A percentile compares a stretch with the other conserved stretches of the same genome.
phyloP scores from a whole-genome alignment of 2,329 filamentous ascomycete species.

The Hypoxylon sp. region DNA sequence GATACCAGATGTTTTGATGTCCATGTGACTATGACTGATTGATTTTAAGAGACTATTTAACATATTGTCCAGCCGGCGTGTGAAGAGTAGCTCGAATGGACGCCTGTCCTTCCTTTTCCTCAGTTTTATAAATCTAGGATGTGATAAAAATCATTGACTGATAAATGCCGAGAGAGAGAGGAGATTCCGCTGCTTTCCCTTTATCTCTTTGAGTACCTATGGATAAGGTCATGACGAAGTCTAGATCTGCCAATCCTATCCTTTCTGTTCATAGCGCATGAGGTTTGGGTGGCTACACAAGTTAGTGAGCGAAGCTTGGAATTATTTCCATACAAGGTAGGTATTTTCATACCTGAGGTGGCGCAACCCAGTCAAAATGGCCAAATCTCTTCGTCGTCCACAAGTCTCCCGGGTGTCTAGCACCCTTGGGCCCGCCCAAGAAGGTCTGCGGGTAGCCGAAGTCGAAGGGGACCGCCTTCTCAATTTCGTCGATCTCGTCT shows the following conservation, averaged over 20 bases:
- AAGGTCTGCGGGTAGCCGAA: slow-evolving; percentile 67
- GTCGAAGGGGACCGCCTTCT: slow-evolving; percentile 64
- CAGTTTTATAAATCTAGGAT: no score
- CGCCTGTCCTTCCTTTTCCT: no score
- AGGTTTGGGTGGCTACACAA: background rate
- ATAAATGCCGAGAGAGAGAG: background rate
- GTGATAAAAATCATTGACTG: no score
- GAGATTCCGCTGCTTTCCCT: background rate
- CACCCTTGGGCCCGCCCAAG: slow-evolving; percentile 16
- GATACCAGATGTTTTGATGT: no score
- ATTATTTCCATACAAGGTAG: background rate
- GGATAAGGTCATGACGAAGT: background rate
- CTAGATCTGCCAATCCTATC: background rate
- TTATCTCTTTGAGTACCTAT: background rate
- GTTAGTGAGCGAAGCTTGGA: background rate
- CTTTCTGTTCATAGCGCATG: background rate
- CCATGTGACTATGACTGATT: no score
- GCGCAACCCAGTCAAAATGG: slow-evolving; percentile 23
- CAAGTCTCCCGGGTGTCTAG: slow-evolving; percentile 23
- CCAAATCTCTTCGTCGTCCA: slow-evolving; percentile 29
- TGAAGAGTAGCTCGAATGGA: no score
- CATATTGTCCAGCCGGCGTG: no score
- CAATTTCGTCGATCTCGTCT: slow-evolving; percentile 70
- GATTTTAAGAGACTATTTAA: no score
- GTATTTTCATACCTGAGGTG: slow-evolving; percentile 23